Conservation (phyloP, 2,329 filamentous ascomycete genomes). For the Colletotrichum cordylinicola region DNA sequence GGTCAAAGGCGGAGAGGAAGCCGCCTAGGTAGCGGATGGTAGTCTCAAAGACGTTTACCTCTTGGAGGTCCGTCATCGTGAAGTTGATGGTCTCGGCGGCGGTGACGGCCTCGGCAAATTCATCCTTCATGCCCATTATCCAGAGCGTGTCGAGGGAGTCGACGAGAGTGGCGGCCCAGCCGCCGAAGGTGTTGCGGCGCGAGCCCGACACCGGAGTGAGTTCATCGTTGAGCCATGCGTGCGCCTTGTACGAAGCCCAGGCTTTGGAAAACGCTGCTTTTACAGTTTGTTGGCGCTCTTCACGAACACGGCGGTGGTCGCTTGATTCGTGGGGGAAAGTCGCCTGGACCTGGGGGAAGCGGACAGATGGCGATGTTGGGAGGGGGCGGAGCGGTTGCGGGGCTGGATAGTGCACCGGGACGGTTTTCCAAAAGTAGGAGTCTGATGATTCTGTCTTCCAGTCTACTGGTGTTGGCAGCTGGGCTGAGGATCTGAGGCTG, state of each 20-base stretch:
- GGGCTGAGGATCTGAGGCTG: neutral
- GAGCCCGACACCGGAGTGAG: slow-evolving; percentile 52
- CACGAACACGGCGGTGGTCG: slow-evolving; percentile 25
- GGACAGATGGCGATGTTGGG: slow-evolving; percentile 31
- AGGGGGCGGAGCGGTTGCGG: slow-evolving; percentile 31
- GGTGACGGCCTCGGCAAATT: slow-evolving; percentile 59
- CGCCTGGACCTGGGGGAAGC: slow-evolving; percentile 38
- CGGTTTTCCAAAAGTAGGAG: slow-evolving; percentile 24
- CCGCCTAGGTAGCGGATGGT: slow-evolving; percentile 51
- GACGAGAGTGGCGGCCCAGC: slow-evolving; percentile 64
- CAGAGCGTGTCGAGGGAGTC: slow-evolving; percentile 66
- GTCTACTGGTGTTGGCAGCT: neutral
- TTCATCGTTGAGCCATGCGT: slow-evolving; percentile 60
- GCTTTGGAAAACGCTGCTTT: slow-evolving; percentile 47
- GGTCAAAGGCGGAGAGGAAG: slow-evolving; percentile 50
- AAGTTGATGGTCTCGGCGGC: slow-evolving; percentile 57
- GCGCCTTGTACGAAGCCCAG: slow-evolving; percentile 56
- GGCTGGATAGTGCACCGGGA: slow-evolving; percentile 24
- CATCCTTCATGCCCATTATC: slow-evolving; percentile 64
- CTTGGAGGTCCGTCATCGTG: slow-evolving; percentile 40
- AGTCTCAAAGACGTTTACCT: slow-evolving; percentile 49
- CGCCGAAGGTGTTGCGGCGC: slow-evolving; percentile 54
- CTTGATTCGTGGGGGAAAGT: slow-evolving; percentile 30
- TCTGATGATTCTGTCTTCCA: neutral
- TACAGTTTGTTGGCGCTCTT: slow-evolving; percentile 39